phyloP scores from a whole-genome alignment of 768 basidiomycete genomes.

The Amanita subjunquillea region DNA sequence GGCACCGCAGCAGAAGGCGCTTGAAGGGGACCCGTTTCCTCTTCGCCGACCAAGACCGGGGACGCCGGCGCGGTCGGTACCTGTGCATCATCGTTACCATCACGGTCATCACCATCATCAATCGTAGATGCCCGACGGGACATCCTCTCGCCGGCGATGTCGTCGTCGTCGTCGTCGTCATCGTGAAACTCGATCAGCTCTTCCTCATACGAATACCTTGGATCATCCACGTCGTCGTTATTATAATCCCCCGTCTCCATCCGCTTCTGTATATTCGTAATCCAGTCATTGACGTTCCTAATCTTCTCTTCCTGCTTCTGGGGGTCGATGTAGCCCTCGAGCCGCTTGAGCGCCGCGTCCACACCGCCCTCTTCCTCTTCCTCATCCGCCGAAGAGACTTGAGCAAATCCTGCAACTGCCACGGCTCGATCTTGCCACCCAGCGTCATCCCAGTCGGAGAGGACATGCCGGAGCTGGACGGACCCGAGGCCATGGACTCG shows the following conservation, averaged over 20 bases:
- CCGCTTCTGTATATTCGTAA: slow-evolving; percentile 59
- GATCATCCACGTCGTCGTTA: slow-evolving; percentile 36
- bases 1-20: slow-evolving; percentile 39
- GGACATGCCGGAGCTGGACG: slow-evolving; percentile 30
- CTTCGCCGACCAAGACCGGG: neutral
- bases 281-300: slow-evolving; percentile 77
- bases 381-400: slow-evolving; percentile 68
- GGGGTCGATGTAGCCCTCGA: slow-evolving; percentile 82
- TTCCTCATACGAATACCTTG: slow-evolving; percentile 38
- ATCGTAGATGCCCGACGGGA: slow-evolving; percentile 12
- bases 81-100: neutral
- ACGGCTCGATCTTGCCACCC: slow-evolving; percentile 52
- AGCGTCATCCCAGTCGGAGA: slow-evolving; percentile 28
- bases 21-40: slow-evolving; percentile 10
- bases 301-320: slow-evolving; percentile 60
- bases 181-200: slow-evolving; percentile 20
- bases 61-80: neutral
- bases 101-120: slow-evolving; percentile 3
- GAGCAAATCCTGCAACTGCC: slow-evolving; percentile 75
- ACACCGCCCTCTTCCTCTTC: slow-evolving; percentile 58
- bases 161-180: too few relatives aligned
- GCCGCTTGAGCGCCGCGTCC: slow-evolving; percentile 66
- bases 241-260: slow-evolving; percentile 55
- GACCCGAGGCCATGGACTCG: slow-evolving; percentile 45
- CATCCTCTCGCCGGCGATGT: slow-evolving; percentile 5